Percentiles rank a stretch among this genome's conserved stretches.
These are phyloP conservation scores for Allium sativum DNA, from an alignment of 106 monocot genomes.

Conservation along the genomic window DNA sequence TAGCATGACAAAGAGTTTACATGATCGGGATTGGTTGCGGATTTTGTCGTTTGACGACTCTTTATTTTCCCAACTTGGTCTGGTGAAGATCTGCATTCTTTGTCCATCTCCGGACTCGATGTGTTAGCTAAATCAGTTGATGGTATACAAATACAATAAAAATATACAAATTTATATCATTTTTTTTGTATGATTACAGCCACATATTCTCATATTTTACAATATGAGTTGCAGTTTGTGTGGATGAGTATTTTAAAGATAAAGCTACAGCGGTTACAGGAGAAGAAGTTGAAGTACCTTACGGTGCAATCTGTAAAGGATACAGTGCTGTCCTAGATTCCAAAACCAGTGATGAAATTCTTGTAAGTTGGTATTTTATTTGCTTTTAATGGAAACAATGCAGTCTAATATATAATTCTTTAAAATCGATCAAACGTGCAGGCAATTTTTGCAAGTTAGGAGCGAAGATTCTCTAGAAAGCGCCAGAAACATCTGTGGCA, in stretches of 20 bases:
- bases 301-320: conserved; percentile 3
- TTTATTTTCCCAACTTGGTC: conserved; percentile 54
- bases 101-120: conserved; percentile 13
- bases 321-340: conserved; percentile 17
- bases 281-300: not conserved
- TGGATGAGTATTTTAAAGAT: not conserved
- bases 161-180: too few relatives aligned
- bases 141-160: conserved; percentile 6
- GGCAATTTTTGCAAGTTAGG: conserved; percentile 74
- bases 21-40: conserved; percentile 54
- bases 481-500: conserved; percentile 53
- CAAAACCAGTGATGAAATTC: conserved; percentile 14
- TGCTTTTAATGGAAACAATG: not conserved
- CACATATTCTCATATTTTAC: not conserved
- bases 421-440: too few relatives aligned
- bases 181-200: not conserved
- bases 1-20: conserved; percentile 34
- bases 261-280: not conserved
- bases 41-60: conserved; percentile 45
- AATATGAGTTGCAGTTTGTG: not conserved
- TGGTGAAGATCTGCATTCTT: conserved; percentile 53
- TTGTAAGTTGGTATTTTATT: conserved; percentile 1
- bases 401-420: too few relatives aligned
- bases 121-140: conserved; percentile 17
- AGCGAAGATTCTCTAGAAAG: conserved; percentile 53